Evolutionary conservation across 1,139 yeast genomes (phyloP).

Genomic region (Suhomyces bolitotheri): DNA sequence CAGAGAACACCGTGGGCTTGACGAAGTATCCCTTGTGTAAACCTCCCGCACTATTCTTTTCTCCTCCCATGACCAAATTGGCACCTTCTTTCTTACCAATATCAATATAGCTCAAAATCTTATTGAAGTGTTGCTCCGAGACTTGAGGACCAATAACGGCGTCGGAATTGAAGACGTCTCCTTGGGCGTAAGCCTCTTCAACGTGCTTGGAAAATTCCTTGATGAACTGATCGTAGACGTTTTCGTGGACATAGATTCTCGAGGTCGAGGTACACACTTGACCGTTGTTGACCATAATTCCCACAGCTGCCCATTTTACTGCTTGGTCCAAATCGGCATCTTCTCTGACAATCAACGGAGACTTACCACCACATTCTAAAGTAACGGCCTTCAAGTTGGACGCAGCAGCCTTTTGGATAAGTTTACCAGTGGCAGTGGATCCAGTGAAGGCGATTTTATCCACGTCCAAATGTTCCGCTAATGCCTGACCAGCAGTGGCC

Average conservation of each 20-base stretch:
- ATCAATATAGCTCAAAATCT: slow-evolving; percentile 51
- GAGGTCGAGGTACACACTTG: slow-evolving; percentile 51
- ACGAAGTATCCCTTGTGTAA: slow-evolving; percentile 49
- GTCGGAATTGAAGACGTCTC: slow-evolving; percentile 55
- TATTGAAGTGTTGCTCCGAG: slow-evolving; percentile 65
- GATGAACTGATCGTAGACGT: slow-evolving; percentile 51
- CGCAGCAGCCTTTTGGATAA: slow-evolving; percentile 62
- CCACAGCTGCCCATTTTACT: slow-evolving; percentile 82
- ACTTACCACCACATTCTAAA: slow-evolving; percentile 93
- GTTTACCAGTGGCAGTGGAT: slow-evolving; percentile 60
- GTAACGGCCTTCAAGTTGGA: slow-evolving; percentile 67
- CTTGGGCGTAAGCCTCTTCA: slow-evolving; percentile 52
- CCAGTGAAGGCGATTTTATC: slow-evolving; percentile 71
- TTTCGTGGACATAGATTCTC: slow-evolving; percentile 46
- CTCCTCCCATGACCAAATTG: slow-evolving; percentile 48
- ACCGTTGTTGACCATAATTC: slow-evolving; percentile 75
- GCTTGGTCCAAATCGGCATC: slow-evolving; percentile 81
- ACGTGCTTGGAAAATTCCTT: slow-evolving; percentile 34
- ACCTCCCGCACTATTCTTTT: slow-evolving; percentile 35
- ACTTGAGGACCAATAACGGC: slow-evolving; percentile 81
- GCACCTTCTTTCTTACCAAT: slow-evolving; percentile 61
- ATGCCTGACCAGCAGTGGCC: slow-evolving; percentile 55
- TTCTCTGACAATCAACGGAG: slow-evolving; percentile 68
- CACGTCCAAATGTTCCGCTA: slow-evolving; percentile 56
- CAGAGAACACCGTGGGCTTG: slow-evolving; percentile 57